Percentiles rank a stretch among this genome's conserved stretches.
These are phyloP conservation scores for Lobosporangium transversale DNA, from an alignment of 192 early-diverging fungal species.

Conservation along the genomic window DNA sequence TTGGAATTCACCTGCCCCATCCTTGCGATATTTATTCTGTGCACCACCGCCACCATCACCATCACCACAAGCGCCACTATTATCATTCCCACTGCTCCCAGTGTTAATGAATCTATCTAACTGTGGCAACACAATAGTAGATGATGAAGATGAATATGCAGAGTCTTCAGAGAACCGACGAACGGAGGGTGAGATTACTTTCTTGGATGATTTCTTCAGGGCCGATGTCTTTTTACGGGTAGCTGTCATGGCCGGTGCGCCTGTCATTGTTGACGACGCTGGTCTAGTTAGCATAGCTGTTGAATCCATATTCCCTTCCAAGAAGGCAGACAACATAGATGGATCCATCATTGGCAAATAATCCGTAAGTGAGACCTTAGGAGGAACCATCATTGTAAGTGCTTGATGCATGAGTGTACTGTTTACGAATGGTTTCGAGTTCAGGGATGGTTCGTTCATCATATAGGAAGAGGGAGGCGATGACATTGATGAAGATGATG, in stretches of 20 bases:
- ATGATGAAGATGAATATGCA: constrained; percentile 10
- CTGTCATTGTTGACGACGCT: too few relatives aligned
- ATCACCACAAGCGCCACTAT: background rate
- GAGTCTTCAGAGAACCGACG: background rate
- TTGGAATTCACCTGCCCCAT: constrained; percentile 13
- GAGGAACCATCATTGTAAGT: background rate
- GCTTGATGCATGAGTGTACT: background rate
- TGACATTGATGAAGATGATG: too few relatives aligned
- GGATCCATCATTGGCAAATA: background rate
- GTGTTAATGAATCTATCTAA: too few relatives aligned
- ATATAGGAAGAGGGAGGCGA: too few relatives aligned
- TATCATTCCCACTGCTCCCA: too few relatives aligned
- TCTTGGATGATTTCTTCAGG: background rate
- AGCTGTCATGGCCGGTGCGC: too few relatives aligned
- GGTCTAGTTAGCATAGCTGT: too few relatives aligned
- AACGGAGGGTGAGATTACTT: background rate
- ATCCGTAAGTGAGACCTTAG: background rate
- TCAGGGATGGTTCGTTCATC: too few relatives aligned
- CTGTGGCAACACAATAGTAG: background rate
- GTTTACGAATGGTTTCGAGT: background rate
- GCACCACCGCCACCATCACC: background rate
- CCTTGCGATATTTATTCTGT: constrained; percentile 20
- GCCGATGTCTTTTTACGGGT: too few relatives aligned
- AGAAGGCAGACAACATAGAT: too few relatives aligned
- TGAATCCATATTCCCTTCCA: too few relatives aligned